Base-by-base conservation (phyloP, 1,284 basidiomycete species). In the Cutaneotrichosporon mucoides region DNA sequence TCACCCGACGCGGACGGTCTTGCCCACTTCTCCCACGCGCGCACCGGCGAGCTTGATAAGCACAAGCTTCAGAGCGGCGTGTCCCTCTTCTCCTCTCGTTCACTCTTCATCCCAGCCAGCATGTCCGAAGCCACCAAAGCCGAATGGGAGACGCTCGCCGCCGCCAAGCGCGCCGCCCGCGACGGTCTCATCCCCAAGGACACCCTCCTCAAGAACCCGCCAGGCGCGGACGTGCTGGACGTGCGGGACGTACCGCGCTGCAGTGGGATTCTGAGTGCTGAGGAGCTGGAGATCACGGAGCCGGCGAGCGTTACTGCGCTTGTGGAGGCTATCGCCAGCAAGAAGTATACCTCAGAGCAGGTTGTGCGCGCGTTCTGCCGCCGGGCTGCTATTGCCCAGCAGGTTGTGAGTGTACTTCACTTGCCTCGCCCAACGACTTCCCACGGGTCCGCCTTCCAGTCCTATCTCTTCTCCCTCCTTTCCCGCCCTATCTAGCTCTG, bases 381-480 rank as follows among this genome's bases (percentile, higher is more conserved):
- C 77, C 81, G 89, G 33, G 88, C 90, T 0, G 81, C 88, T 44
- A 76, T 91, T 53, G 89, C 90, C 1, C 90, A 92, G 59, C 90
- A 92, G 71, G 76, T 90, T 10, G 24, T 24, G 24, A 24, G 24
- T 24, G 24, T 24, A 24, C 24, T 24, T 24, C 24, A 24, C 24
- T 24, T 24, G 24, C 24, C 24, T 24, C 24, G 24, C 24, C 24
- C 24, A 24, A 24, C 24, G 24, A 24, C 24, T 24, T 24, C 24
- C 24, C 24, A 24, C 24, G 24, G 24, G 24, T 24, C 24, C 24
- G 24, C 24, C 24, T 24, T 24, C 24, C 24, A 24, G 24, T 24
- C 24, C 24, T 24, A 24, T 24, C 24, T 24, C 24, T 24, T 24
- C 24, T 24, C 24, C 24, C 24, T 24, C 24, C 24, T 24, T 24